A percentile compares a stretch with the other conserved stretches of the same genome.
These are phyloP conservation scores for Periconia digitata DNA, from an alignment of 2,329 filamentous ascomycete species.

Conservation along the genomic window DNA sequence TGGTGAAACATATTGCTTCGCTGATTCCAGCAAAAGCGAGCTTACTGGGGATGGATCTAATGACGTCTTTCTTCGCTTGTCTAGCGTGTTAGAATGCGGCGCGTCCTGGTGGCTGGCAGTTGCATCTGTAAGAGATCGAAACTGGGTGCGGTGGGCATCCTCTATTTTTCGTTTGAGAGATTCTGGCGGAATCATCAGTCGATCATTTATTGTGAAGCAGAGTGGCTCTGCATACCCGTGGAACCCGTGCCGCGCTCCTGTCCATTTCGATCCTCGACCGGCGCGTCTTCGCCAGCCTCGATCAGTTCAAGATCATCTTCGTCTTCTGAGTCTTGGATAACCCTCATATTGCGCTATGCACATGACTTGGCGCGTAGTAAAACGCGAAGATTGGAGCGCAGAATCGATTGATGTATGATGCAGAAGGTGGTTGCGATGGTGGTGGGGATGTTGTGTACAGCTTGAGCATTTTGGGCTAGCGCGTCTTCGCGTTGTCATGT, in stretches of 20 bases:
- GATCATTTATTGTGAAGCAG: constrained; percentile 1
- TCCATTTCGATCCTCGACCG: constrained; percentile 13
- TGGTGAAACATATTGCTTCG: constrained; percentile 3
- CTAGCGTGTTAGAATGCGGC: constrained; percentile 21
- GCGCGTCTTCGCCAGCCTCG: constrained; percentile 17
- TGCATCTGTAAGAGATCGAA: constrained; percentile 17
- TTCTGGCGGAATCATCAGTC: constrained; percentile 17
- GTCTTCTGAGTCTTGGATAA: constrained; percentile 43
- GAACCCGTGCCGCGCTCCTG: constrained; percentile 26
- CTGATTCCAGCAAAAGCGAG: neutral
- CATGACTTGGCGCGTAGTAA: constrained; percentile 5
- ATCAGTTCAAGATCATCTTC: constrained; percentile 33
- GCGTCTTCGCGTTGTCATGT: constrained; percentile 23
- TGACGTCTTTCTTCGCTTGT: constrained; percentile 26
- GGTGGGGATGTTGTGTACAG: neutral
- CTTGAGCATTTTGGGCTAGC: constrained; percentile 4
- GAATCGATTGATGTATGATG: neutral
- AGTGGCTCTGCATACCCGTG: constrained; percentile 25
- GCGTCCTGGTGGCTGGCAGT: constrained; percentile 11
- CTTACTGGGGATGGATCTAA: constrained; percentile 7
- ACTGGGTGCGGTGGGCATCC: constrained; percentile 26
- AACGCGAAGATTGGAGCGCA: neutral
- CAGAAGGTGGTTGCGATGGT: neutral
- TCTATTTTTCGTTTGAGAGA: constrained; percentile 27
- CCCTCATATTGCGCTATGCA: constrained; percentile 18